Evolutionary conservation across 176 grass and related monocot genomes (phyloP).

Genomic region (Zoysia japonica): DNA sequence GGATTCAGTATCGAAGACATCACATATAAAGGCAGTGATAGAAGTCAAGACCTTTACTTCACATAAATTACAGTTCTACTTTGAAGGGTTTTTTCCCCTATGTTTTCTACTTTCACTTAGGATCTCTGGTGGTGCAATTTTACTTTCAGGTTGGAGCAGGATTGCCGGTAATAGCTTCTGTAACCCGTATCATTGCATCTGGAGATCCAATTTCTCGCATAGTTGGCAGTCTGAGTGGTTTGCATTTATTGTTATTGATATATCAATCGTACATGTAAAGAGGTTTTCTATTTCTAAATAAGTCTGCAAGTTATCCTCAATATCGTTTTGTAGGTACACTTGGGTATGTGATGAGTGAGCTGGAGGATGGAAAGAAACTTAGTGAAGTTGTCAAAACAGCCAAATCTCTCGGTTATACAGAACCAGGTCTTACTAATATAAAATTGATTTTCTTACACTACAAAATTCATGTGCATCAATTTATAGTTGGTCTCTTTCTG

Average conservation of each 20-base stretch:
- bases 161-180: conserved; percentile 89
- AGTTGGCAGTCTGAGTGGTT: conserved; percentile 90
- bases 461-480: neutral
- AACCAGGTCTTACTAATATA: conserved; percentile 67
- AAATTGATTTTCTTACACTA: neutral
- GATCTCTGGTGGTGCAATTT: conserved; percentile 16
- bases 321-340: conserved; percentile 68
- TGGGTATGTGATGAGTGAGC: conserved; percentile 94
- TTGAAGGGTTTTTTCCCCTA: neutral
- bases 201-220: conserved; percentile 86
- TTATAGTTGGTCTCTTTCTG: neutral
- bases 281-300: neutral
- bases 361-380: conserved; percentile 77
- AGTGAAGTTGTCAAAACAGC: conserved; percentile 84
- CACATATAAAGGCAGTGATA: neutral
- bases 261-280: conserved; percentile 25
- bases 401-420: conserved; percentile 88
- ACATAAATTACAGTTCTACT: neutral
- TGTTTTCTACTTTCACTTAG: conserved; percentile 8
- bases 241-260: conserved; percentile 17
- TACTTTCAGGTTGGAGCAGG: conserved; percentile 85
- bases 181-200: conserved; percentile 67
- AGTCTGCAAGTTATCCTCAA: neutral
- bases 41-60: neutral
- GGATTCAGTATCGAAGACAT: neutral